These are phyloP conservation scores for Talaromyces verruculosus DNA, from an alignment of 2,329 filamentous ascomycete genomes.

Conservation along the genomic window DNA sequence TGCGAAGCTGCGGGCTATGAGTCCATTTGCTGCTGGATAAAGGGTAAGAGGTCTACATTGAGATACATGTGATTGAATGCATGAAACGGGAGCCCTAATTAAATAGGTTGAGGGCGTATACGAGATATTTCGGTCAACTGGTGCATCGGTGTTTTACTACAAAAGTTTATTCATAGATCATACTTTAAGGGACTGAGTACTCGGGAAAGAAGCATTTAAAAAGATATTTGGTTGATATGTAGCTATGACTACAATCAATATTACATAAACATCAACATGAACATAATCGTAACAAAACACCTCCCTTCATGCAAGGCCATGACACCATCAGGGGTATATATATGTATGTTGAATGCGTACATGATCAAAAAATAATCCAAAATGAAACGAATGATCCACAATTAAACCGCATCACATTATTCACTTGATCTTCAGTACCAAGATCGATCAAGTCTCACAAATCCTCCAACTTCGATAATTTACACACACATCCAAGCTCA, in stretches of 20 bases:
- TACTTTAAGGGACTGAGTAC: not conserved
- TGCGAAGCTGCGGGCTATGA: slow-evolving; percentile 46
- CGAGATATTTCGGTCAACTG: not conserved
- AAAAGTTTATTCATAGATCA: not conserved
- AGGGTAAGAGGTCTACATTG: not conserved
- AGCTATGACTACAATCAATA: not conserved
- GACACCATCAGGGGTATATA: slow-evolving; percentile 16
- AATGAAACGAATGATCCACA: not conserved
- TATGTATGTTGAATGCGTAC: slow-evolving; percentile 11
- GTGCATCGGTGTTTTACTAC: too few species aligned
- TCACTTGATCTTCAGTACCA: not conserved
- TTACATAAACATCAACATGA: slow-evolving; percentile 1
- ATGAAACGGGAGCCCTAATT: not conserved
- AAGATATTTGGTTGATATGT: not conserved
- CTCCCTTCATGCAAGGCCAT: slow-evolving; percentile 18
- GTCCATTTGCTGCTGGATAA: slow-evolving; percentile 50
- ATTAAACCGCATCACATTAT: slow-evolving; percentile 5
- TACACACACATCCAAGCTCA: not conserved
- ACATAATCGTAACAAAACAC: slow-evolving; percentile 9
- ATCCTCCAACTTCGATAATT: not conserved
- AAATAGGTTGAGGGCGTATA: not conserved
- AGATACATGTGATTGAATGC: not conserved
- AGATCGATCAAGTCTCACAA: not conserved
- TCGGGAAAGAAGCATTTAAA: not conserved
- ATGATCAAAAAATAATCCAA: not conserved